Evolutionary conservation across 78 protist genomes (phyloP).

Genomic region (Mastigamoeba balamuthi): DNA sequence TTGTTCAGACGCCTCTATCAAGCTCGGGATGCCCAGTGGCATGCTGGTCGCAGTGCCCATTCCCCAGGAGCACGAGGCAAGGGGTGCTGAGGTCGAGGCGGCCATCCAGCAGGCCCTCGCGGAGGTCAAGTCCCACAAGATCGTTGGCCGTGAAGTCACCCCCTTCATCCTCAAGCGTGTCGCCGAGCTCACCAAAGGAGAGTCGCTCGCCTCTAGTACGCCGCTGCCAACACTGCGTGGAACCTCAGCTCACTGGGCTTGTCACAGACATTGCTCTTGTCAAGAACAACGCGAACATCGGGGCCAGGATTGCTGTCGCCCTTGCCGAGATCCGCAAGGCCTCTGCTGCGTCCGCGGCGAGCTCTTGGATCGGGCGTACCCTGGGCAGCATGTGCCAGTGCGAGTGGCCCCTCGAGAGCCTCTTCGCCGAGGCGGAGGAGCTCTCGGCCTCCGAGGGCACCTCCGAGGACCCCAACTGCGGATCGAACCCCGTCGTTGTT

Average conservation of each 20-base stretch:
- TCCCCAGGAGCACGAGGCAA: constrained; percentile 27
- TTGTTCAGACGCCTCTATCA: not conserved
- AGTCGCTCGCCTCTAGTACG: not conserved
- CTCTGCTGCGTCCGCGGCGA: no score
- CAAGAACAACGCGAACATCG: constrained; percentile 64
- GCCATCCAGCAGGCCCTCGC: constrained; percentile 31
- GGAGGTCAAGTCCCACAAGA: constrained; percentile 4
- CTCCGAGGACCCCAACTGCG: not conserved
- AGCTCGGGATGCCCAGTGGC: not conserved
- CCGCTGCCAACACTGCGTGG: not conserved
- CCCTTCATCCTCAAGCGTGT: constrained; percentile 60
- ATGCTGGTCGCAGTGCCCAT: constrained; percentile 19
- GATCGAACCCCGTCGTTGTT: not conserved
- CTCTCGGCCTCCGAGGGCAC: no score
- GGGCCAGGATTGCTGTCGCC: constrained; percentile 45
- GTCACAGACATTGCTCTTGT: constrained; percentile 54
- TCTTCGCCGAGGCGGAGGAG: no score
- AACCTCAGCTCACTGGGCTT: not conserved
- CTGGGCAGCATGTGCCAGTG: no score
- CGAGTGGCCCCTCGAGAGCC: no score
- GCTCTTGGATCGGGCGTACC: no score
- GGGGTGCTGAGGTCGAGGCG: not conserved
- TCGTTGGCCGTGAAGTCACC: constrained; percentile 59
- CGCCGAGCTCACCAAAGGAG: constrained; percentile 36
- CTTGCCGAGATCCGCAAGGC: not conserved